Percentiles rank a stretch among this genome's conserved stretches.
These are phyloP conservation scores for Lomentospora prolificans DNA, from an alignment of 2,329 filamentous ascomycete genomes.

Conservation along the genomic window DNA sequence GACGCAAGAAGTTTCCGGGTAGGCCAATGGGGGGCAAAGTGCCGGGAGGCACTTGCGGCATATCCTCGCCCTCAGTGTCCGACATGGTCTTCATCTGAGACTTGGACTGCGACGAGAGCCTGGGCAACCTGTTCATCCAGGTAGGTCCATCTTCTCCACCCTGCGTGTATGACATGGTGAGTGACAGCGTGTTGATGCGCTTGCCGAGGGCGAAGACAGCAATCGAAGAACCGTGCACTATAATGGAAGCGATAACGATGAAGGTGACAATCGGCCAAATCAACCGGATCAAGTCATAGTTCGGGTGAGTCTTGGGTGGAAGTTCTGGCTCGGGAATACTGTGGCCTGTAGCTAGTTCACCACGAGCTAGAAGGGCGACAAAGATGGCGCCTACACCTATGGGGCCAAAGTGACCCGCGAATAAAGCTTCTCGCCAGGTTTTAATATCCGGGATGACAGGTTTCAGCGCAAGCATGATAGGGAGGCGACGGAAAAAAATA, in stretches of 20 bases:
- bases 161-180: conserved; percentile 93
- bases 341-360: conserved; percentile 70
- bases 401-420: conserved; percentile 94
- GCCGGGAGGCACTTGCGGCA: conserved; percentile 54
- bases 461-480: conserved; percentile 85
- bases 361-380: conserved; percentile 81
- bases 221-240: conserved; percentile 95
- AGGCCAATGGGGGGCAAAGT: conserved; percentile 62
- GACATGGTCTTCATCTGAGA: conserved; percentile 83
- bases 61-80: conserved; percentile 61
- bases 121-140: conserved; percentile 90
- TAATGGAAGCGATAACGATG: conserved; percentile 84
- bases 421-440: conserved; percentile 93
- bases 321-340: conserved; percentile 63
- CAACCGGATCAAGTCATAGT: conserved; percentile 65
- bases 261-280: conserved; percentile 97
- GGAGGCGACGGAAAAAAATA: conserved; percentile 90
- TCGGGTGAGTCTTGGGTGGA: conserved; percentile 41
- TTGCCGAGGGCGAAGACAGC: conserved; percentile 97
- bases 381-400: conserved; percentile 97
- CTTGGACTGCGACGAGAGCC: conserved; percentile 56
- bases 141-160: conserved; percentile 78
- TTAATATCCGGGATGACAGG: conserved; percentile 94
- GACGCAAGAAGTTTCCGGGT: conserved; percentile 68
- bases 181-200: conserved; percentile 89